phyloP scores from a whole-genome alignment of 2,329 filamentous ascomycete species.

The Talaromyces islandicus region DNA sequence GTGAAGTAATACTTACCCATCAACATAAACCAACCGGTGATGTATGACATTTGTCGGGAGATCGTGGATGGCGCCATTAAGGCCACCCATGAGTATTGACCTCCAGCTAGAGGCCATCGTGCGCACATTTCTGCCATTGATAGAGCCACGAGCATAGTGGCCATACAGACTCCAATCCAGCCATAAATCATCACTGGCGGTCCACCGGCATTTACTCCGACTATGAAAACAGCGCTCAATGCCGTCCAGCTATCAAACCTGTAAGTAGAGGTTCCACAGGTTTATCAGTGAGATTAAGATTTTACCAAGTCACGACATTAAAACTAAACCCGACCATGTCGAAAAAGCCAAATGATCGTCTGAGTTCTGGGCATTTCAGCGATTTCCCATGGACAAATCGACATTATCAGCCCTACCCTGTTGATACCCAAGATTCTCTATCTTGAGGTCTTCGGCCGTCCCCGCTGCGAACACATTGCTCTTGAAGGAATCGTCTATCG shows the following conservation, averaged over 20 bases:
- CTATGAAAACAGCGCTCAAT: constrained; percentile 50
- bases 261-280: background rate
- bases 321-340: constrained; percentile 58
- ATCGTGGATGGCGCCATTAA: constrained; percentile 47
- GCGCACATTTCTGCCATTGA: constrained; percentile 56
- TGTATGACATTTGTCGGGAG: constrained; percentile 38
- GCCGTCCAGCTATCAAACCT: constrained; percentile 47
- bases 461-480: background rate
- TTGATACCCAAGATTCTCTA: constrained; percentile 10
- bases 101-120: constrained; percentile 51
- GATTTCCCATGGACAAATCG: background rate
- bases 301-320: constrained; percentile 50
- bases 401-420: constrained; percentile 1
- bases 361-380: constrained; percentile 42
- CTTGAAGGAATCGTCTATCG: background rate
- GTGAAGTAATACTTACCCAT: constrained; percentile 28
- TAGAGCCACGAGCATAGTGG: constrained; percentile 50
- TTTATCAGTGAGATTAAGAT: background rate
- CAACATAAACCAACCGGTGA: constrained; percentile 47
- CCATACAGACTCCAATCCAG: constrained; percentile 48
- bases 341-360: constrained; percentile 49
- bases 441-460: constrained; percentile 1
- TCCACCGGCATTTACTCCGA: constrained; percentile 51
- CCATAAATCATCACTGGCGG: constrained; percentile 56
- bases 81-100: constrained; percentile 55